A percentile compares a stretch with the other conserved stretches of the same genome.
Conservation (phyloP, 169 alveolate species). For the Cryptosporidium tyzzeri region DNA sequence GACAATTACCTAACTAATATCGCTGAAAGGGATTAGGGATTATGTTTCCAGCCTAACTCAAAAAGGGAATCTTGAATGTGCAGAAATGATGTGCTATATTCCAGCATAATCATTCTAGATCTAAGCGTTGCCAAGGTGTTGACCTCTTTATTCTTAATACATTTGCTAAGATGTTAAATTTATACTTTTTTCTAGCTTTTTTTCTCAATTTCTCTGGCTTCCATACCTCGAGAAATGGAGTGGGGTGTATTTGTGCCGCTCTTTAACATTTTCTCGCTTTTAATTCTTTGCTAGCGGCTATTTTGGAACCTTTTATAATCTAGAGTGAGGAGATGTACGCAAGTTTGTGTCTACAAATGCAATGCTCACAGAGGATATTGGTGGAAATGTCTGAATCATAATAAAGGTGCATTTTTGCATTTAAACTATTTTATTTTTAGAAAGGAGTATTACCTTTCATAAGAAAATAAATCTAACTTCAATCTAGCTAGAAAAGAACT, state of each 20-base stretch:
- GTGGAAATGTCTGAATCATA: constrained; percentile 42
- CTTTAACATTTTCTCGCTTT: constrained; percentile 13
- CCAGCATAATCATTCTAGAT: neutral
- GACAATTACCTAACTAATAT: constrained; percentile 87
- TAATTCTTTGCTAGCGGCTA: constrained; percentile 28
- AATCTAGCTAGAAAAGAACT: constrained; percentile 7
- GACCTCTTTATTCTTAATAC: neutral
- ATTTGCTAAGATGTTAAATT: neutral
- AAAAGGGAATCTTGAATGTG: neutral
- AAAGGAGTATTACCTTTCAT: neutral
- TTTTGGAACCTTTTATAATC: constrained; percentile 45
- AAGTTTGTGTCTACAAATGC: constrained; percentile 57
- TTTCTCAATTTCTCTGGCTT: too few relatives aligned
- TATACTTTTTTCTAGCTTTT: neutral
- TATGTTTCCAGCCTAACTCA: constrained; percentile 5
- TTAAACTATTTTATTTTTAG: constrained; percentile 18
- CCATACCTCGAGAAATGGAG: constrained; percentile 1
- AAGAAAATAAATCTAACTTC: neutral
- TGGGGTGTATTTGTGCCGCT: constrained; percentile 6
- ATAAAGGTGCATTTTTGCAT: constrained; percentile 66
- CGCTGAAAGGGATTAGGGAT: constrained; percentile 88
- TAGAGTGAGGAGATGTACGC: constrained; percentile 66
- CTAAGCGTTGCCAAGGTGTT: neutral
- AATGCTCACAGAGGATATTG: constrained; percentile 67
- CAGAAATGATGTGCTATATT: neutral